A percentile compares a stretch with the other conserved stretches of the same genome.
These are phyloP conservation scores for Tetradesmus obliquus DNA, from an alignment of 139 green algal genomes.

Conservation along the genomic window DNA sequence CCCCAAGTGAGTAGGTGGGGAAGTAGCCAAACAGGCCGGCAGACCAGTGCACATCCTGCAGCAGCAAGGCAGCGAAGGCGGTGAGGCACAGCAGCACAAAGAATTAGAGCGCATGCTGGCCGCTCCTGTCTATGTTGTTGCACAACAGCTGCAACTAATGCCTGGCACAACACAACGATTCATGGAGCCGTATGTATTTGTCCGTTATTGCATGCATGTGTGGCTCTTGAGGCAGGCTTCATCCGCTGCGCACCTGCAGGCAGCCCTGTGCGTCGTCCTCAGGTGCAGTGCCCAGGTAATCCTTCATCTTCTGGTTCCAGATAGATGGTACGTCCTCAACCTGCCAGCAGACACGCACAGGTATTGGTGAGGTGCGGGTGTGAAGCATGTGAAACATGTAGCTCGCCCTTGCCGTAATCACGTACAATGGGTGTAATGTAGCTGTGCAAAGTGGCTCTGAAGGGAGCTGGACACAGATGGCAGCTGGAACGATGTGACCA, in stretches of 20 bases:
- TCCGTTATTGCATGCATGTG: no score
- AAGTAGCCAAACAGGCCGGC: conserved; percentile 88
- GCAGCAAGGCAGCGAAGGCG: background rate
- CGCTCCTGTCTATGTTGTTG: no score
- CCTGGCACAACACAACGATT: no score
- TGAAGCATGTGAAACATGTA: no score
- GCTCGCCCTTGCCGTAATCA: no score
- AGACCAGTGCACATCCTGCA: conserved; percentile 91
- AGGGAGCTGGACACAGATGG: background rate
- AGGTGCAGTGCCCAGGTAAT: conserved; percentile 77
- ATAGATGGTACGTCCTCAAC: conserved; percentile 75
- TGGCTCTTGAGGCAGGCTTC: no score
- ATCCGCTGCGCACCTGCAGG: conserved; percentile 67
- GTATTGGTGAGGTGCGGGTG: background rate
- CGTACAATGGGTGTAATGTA: no score
- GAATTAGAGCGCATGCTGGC: background rate
- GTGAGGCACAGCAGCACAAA: background rate
- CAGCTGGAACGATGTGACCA: background rate
- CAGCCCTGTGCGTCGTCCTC: conserved; percentile 76
- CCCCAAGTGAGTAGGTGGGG: conserved; percentile 87
- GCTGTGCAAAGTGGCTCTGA: no score
- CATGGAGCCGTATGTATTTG: no score
- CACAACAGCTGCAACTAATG: no score
- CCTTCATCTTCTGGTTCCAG: conserved; percentile 84
- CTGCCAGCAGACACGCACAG: background rate